phyloP scores from a whole-genome alignment of 2,329 filamentous ascomycete species.

The Diaporthe capsici region DNA sequence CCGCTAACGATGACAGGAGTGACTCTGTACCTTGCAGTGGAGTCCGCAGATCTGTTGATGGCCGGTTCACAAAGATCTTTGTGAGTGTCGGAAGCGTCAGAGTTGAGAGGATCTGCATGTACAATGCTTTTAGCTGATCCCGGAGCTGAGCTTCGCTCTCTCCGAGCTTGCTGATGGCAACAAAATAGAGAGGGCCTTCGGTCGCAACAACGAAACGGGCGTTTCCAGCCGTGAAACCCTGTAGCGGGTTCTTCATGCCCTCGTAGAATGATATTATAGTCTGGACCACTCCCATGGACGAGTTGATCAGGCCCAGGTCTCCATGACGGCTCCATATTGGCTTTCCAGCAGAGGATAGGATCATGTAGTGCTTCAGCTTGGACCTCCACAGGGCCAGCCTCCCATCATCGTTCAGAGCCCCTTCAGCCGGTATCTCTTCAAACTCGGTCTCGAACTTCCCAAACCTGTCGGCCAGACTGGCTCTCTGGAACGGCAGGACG shows the following conservation, averaged over 20 bases:
- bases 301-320: constrained; percentile 89
- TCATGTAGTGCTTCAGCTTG: constrained; percentile 97
- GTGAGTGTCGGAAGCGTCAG: constrained; percentile 89
- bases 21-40: constrained; percentile 93
- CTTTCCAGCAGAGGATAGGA: constrained; percentile 95
- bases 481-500: constrained; percentile 71
- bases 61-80: constrained; percentile 88
- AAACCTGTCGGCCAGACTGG: constrained; percentile 62
- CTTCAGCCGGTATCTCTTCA: constrained; percentile 75
- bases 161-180: constrained; percentile 91
- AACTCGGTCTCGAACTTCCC: constrained; percentile 83
- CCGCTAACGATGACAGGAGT: constrained; percentile 90
- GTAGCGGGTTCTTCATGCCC: constrained; percentile 80
- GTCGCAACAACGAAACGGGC: constrained; percentile 89
- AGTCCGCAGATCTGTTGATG: constrained; percentile 92
- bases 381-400: constrained; percentile 85
- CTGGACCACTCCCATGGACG: constrained; percentile 94
- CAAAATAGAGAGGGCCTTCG: constrained; percentile 90
- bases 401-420: constrained; percentile 64
- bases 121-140: constrained; percentile 90
- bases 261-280: constrained; percentile 99
- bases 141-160: constrained; percentile 92
- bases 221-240: constrained; percentile 88
- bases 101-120: constrained; percentile 98
- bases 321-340: constrained; percentile 98